Percentiles rank a stretch among this genome's conserved stretches.
phyloP scores from a whole-genome alignment of 2,329 filamentous ascomycete genomes.

The Paecilomyces variotii region DNA sequence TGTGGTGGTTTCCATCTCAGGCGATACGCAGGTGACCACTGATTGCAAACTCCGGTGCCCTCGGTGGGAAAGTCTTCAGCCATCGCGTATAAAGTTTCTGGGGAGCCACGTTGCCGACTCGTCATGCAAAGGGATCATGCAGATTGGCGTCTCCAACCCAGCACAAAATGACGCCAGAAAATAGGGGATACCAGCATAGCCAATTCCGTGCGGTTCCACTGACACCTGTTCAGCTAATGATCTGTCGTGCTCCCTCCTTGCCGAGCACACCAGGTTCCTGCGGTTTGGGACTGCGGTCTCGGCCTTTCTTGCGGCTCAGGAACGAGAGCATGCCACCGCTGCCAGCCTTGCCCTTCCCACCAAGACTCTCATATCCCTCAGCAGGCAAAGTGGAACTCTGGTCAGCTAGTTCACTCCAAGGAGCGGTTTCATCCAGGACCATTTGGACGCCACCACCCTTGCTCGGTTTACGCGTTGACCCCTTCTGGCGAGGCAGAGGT shows the following conservation, averaged over 20 bases:
- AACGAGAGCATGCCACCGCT: constrained; percentile 80
- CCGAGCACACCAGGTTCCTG: constrained; percentile 88
- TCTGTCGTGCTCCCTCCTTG: constrained; percentile 83
- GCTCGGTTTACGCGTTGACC: constrained; percentile 62
- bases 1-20: background rate
- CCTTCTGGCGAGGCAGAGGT: constrained; percentile 42
- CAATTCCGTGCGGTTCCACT: background rate
- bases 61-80: background rate
- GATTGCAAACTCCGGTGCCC: background rate
- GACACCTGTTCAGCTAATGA: constrained; percentile 53
- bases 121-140: background rate
- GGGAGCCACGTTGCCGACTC: background rate
- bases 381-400: constrained; percentile 68
- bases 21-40: background rate
- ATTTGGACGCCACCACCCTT: constrained; percentile 82
- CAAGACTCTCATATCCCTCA: constrained; percentile 46
- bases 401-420: constrained; percentile 84
- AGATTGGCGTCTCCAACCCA: background rate
- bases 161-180: background rate
- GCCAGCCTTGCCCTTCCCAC: constrained; percentile 39
- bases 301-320: constrained; percentile 77
- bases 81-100: background rate
- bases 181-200: background rate
- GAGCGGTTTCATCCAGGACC: constrained; percentile 78
- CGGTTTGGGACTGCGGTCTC: constrained; percentile 86